These are phyloP conservation scores for Acrocalymma vagum DNA, from an alignment of 2,329 filamentous ascomycete species.

Conservation along the genomic window DNA sequence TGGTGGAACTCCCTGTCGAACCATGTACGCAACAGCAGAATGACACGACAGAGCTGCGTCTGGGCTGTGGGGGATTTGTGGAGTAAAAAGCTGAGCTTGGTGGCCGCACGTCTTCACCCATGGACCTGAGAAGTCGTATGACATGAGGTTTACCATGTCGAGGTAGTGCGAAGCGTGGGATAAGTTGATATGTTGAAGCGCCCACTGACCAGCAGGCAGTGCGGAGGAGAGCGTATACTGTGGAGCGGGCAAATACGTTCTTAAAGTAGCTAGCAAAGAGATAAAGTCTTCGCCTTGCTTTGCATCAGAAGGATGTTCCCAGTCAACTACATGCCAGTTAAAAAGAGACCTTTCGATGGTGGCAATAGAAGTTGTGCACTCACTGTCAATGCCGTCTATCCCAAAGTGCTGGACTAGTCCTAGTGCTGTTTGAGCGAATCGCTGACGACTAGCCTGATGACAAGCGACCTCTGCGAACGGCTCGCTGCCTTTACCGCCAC, in stretches of 20 bases:
- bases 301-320: slow-evolving; percentile 76
- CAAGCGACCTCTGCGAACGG: slow-evolving; percentile 74
- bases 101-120: slow-evolving; percentile 76
- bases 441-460: slow-evolving; percentile 67
- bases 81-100: slow-evolving; percentile 77
- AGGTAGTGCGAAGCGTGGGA: slow-evolving; percentile 69
- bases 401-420: slow-evolving; percentile 75
- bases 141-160: slow-evolving; percentile 80
- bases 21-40: slow-evolving; percentile 70
- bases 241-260: slow-evolving; percentile 72
- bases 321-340: slow-evolving; percentile 69
- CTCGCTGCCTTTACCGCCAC: slow-evolving; percentile 72
- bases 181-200: slow-evolving; percentile 75
- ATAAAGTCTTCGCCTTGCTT: slow-evolving; percentile 76
- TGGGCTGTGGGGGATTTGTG: slow-evolving; percentile 62
- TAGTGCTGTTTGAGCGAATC: slow-evolving; percentile 73
- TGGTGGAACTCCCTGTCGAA: slow-evolving; percentile 71
- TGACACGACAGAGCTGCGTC: slow-evolving; percentile 68
- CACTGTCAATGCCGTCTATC: slow-evolving; percentile 80
- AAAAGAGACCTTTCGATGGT: slow-evolving; percentile 7
- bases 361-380: slow-evolving; percentile 31
- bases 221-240: slow-evolving; percentile 76
- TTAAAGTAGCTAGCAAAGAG: slow-evolving; percentile 71
- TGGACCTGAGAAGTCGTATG: slow-evolving; percentile 79
- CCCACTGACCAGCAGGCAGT: slow-evolving; percentile 72